A percentile compares a stretch with the other conserved stretches of the same genome.
phyloP scores from a whole-genome alignment of 192 early-diverging fungal species.

The Endogone sp. region DNA sequence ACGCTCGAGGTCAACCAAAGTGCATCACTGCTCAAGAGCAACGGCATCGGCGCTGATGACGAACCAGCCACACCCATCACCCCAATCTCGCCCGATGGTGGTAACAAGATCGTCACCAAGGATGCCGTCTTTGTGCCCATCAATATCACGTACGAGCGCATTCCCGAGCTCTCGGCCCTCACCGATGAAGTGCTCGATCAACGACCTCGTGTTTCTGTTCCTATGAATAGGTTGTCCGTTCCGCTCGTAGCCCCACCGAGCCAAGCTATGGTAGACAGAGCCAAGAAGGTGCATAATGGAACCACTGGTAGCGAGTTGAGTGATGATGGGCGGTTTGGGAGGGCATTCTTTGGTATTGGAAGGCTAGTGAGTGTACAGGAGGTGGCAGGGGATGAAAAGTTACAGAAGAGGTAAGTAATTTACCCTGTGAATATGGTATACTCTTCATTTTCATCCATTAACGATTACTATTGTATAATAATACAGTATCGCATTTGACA shows the following conservation, averaged over 20 bases:
- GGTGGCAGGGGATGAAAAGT: constrained; percentile 4
- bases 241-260: not conserved
- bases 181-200: constrained; percentile 33
- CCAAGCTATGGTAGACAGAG: not conserved
- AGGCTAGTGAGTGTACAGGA: constrained; percentile 8
- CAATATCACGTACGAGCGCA: constrained; percentile 30
- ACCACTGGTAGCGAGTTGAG: no score
- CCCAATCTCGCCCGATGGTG: not conserved
- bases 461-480: no score
- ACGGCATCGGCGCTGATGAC: not conserved
- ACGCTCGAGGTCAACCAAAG: constrained; percentile 27
- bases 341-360: no score
- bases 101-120: not conserved
- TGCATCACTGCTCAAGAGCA: no score
- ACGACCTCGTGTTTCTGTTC: constrained; percentile 3
- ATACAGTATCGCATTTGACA: constrained; percentile 3
- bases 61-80: not conserved
- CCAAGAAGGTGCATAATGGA: not conserved
- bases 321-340: no score
- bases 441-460: no score
- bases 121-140: constrained; percentile 31
- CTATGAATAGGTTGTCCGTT: not conserved
- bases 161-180: constrained; percentile 24
- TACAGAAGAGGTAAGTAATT: constrained; percentile 3
- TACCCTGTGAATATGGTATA: no score